Evolutionary conservation across 202 grass and related monocot species (phyloP).

Genomic region (Zoysia matrella): DNA sequence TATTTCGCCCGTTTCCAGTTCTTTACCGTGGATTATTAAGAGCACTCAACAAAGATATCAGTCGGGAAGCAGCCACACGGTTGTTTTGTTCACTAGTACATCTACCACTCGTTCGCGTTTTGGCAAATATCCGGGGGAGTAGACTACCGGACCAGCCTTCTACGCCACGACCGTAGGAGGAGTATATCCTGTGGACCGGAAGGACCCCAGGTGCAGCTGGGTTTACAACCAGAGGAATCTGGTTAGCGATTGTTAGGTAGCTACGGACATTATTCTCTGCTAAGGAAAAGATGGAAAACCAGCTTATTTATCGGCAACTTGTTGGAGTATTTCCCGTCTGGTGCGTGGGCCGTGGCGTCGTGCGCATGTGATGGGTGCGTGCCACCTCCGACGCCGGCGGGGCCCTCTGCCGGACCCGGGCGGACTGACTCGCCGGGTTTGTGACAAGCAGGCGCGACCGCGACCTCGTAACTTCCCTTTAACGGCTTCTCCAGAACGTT

Average conservation of each 20-base stretch:
- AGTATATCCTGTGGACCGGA: not conserved
- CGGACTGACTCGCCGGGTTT: not conserved
- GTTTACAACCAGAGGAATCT: not conserved
- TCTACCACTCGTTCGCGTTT: not conserved
- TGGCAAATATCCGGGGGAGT: not conserved
- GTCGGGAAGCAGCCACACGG: too few species aligned
- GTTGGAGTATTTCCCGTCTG: not conserved
- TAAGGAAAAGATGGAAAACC: not conserved
- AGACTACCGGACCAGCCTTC: not conserved
- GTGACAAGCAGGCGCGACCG: constrained; percentile 14
- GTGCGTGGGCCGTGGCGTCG: not conserved
- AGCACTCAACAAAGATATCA: too few species aligned
- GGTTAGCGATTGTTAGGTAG: not conserved
- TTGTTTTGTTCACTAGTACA: not conserved
- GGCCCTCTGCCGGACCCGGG: not conserved
- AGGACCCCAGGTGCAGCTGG: not conserved
- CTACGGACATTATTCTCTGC: constrained; percentile 4
- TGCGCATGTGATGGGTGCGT: not conserved
- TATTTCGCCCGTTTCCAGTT: not conserved
- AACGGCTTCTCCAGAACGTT: constrained; percentile 15
- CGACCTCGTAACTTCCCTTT: not conserved
- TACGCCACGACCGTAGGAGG: not conserved
- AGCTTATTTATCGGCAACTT: constrained; percentile 9
- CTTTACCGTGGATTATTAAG: too few species aligned
- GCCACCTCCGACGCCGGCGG: constrained; percentile 24